A percentile compares a stretch with the other conserved stretches of the same genome.
Evolutionary conservation across 768 basidiomycete genomes (phyloP).

Genomic region (Leucocoprinus leucothites): DNA sequence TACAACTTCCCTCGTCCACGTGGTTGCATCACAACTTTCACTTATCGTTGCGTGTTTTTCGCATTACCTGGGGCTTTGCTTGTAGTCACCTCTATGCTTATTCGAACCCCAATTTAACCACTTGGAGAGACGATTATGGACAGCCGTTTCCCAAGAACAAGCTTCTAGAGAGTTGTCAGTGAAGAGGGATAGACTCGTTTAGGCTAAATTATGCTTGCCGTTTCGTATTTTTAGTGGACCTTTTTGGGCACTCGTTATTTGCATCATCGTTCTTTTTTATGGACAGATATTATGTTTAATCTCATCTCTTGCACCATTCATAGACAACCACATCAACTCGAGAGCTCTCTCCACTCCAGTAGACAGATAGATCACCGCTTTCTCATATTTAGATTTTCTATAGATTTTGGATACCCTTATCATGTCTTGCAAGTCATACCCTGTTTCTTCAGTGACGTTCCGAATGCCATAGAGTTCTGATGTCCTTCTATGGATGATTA

Average conservation of each 20-base stretch:
- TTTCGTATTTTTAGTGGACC: background rate
- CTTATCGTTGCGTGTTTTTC: background rate
- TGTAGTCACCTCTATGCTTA: constrained; percentile 57
- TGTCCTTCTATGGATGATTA: no score
- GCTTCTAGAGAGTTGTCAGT: constrained; percentile 18
- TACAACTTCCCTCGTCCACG: background rate
- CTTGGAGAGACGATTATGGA: constrained; percentile 40
- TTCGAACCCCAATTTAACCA: constrained; percentile 56
- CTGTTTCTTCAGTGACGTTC: no score
- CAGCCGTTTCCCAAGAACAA: constrained; percentile 57
- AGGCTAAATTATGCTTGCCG: background rate
- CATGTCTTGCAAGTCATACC: no score
- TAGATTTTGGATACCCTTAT: no score
- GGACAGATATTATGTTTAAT: background rate
- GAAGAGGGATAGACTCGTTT: background rate
- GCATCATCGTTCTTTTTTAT: background rate
- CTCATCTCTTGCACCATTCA: no score
- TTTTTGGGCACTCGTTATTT: background rate
- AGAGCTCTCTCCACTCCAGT: no score
- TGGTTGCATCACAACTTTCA: background rate
- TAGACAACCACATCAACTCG: no score
- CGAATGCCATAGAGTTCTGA: no score
- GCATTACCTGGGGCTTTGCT: background rate
- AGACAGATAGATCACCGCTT: no score
- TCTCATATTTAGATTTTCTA: no score